Base-by-base conservation (phyloP, 768 basidiomycete genomes). In the Solioccasus polychromus region DNA sequence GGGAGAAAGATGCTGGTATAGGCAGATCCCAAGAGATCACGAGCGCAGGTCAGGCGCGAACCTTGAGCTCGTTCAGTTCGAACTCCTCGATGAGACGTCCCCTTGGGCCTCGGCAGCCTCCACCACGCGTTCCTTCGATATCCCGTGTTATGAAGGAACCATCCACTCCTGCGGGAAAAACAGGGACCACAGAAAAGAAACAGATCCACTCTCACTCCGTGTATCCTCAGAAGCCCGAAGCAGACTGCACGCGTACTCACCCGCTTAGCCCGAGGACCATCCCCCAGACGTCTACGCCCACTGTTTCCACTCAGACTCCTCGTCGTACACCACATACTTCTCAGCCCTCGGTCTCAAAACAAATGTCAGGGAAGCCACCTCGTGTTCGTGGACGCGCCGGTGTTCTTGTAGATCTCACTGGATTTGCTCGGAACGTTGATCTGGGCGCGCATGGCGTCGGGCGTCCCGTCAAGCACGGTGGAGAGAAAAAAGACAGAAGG, bases 351-450 rank as follows among this genome's bases (percentile, higher is more conserved):
- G 35, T 14, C 12, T 44, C 53, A 29, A 59, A 59, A 39, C 60
- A 60, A 31, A 23, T 64, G 18, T 58, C 62, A 2, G 65, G 63
- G 20, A 67, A 47, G 29, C 65, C 63, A 5, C 43, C 65, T 18
- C 53, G 63, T 9, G 20, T 39, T 0, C 64, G 64, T 36, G 51
- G 59, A 15, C 63, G 57, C 10, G 61, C 44, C 17, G 64, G 66
- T 15, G 69, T 66, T 19, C 58, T 77, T 8, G 64, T 58, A 9
- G 74, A 77, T 43, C 53, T 75, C 22, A 75, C 72, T 5, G 63
- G 64, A 6, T 55, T 68, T 18, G 56, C 62, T 47, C 61, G 60
- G 35, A 67, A 68, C 23, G 62, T 63, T 39, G 64, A 64, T 38
- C 39, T 63, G 0, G 46, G 53, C 12, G 67, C 58, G 14, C 67